Percentiles rank a stretch among this genome's conserved stretches.
These are phyloP conservation scores for Trypanosoma vivax DNA, from an alignment of 208 protist species.

Conservation along the genomic window DNA sequence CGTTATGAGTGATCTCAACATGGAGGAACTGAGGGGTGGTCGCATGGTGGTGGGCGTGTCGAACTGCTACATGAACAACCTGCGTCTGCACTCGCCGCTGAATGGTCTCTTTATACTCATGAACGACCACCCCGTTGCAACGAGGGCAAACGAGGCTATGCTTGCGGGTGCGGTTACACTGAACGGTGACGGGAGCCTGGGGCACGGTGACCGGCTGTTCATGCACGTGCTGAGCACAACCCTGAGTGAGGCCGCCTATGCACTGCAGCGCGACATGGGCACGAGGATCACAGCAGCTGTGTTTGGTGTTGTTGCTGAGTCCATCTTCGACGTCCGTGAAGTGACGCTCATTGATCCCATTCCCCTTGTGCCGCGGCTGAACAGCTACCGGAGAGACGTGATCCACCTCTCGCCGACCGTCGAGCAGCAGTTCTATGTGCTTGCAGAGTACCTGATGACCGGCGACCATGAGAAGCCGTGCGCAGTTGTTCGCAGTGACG, in stretches of 20 bases:
- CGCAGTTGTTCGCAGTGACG: not conserved
- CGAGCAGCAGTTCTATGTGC: constrained; percentile 20
- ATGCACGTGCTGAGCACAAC: not conserved
- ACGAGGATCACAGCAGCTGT: constrained; percentile 1
- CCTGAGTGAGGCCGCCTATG: not conserved
- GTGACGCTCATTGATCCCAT: constrained; percentile 13
- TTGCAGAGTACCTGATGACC: constrained; percentile 7
- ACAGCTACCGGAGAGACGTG: constrained; percentile 3
- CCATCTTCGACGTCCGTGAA: constrained; percentile 4
- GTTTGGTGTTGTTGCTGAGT: constrained; percentile 1
- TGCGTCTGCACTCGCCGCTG: not conserved
- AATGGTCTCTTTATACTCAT: not conserved
- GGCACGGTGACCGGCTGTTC: not conserved
- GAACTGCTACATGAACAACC: not conserved
- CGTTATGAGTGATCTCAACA: constrained; percentile 3
- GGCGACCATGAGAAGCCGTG: not conserved
- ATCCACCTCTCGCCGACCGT: constrained; percentile 15
- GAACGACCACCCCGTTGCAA: not conserved
- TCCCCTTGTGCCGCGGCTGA: not conserved
- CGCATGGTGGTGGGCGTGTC: not conserved
- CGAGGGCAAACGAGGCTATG: not conserved
- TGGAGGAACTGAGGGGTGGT: not conserved
- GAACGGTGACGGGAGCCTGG: not conserved
- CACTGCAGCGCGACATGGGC: not conserved
- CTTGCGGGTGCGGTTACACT: not conserved